Conservation (phyloP, 176 grass and related monocot species). For the Triticum aestivum region DNA sequence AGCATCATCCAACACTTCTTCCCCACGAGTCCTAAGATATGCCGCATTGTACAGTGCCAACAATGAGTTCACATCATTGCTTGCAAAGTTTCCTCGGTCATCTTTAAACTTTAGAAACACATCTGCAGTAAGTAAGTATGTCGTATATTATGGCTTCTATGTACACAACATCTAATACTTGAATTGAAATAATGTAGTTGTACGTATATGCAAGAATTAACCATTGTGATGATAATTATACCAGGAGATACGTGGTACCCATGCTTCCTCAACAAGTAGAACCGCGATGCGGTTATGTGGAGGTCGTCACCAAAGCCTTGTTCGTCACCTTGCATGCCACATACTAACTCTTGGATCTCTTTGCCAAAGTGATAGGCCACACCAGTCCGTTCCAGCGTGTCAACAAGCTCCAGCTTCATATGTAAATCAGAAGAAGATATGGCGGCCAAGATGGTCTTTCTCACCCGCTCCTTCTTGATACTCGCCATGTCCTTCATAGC, state of each 20-base stretch:
- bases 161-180: background rate
- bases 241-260: constrained; percentile 25
- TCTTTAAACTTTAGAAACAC: constrained; percentile 50
- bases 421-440: background rate
- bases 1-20: constrained; percentile 30
- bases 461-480: background rate
- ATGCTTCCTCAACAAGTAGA: constrained; percentile 45
- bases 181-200: background rate
- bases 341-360: constrained; percentile 17
- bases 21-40: constrained; percentile 28
- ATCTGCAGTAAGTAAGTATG: background rate
- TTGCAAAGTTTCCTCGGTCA: background rate
- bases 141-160: background rate
- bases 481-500: background rate
- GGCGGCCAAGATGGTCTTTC: background rate
- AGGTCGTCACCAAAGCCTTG: background rate
- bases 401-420: constrained; percentile 31
- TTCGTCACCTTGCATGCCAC: background rate
- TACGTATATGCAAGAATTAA: background rate
- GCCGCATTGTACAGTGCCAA: constrained; percentile 45
- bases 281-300: background rate
- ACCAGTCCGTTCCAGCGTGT: constrained; percentile 9
- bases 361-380: constrained; percentile 39
- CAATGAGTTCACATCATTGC: background rate
- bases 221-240: background rate